These are phyloP conservation scores for Agapanthus africanus DNA, from an alignment of 106 monocot species.

Conservation along the genomic window DNA sequence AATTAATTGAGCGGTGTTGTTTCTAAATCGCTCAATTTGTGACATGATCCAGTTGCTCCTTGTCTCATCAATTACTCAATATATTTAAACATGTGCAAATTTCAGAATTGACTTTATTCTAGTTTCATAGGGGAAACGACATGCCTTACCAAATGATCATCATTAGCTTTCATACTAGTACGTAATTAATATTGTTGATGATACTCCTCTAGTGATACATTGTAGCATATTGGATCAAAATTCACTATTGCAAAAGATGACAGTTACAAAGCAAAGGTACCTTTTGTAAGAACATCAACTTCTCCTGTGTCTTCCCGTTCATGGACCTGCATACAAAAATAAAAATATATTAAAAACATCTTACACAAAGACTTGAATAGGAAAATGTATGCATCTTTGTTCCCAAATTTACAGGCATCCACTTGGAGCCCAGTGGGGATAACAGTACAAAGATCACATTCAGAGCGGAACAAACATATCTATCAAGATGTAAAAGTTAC, in stretches of 20 bases:
- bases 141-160: not conserved
- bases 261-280: conserved; percentile 11
- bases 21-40: not conserved
- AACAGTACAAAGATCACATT: too few species aligned
- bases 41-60: not conserved
- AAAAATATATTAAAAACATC: not conserved
- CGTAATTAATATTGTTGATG: not conserved
- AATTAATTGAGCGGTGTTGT: not conserved
- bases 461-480: not conserved
- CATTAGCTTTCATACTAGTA: not conserved
- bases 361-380: too few species aligned
- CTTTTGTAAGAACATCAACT: conserved; percentile 78
- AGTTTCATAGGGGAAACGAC: not conserved
- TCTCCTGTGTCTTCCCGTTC: conserved; percentile 57
- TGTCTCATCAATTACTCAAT: not conserved
- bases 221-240: not conserved
- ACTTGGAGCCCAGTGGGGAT: too few species aligned
- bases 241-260: not conserved
- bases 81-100: too few species aligned
- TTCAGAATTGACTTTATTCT: too few species aligned
- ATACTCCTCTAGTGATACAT: too few species aligned
- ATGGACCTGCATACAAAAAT: conserved; percentile 34
- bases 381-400: not conserved
- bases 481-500: not conserved
- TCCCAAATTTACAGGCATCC: not conserved